Base-by-base conservation (phyloP, 805 yeast species). In the Allodekkera sacchari region DNA sequence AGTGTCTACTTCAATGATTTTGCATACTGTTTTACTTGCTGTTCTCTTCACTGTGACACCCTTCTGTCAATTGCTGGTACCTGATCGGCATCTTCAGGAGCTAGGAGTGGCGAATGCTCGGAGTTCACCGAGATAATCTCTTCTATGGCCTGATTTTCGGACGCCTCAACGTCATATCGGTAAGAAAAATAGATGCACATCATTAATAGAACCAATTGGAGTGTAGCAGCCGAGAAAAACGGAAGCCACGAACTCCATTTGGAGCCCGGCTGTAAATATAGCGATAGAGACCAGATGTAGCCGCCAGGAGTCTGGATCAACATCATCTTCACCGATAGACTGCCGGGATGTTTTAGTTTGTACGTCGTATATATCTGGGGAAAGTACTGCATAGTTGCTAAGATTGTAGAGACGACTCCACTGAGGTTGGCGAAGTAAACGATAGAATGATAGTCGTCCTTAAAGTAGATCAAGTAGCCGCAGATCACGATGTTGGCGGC, bases 241-340 rank as follows among this genome's bases (percentile, higher is more conserved):
- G 94, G 84, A 24, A 83, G 48, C 94, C 94, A 84, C 9, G 87
- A 74, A 43, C 89, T 78, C 95, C 95, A 84, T 39, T 72, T 72
- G 1, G 89, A 72, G 6, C 84, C 92, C 26, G 81, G 80, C 28
- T 87, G 73, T 37, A 71, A 52, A 33, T 73, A 79, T 32, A 84
- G 59, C 1, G 83, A 73, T n/a, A 73, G 64, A 3, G 92, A 71
- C 82, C 89, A 84, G 2, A 83, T 35, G 41, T 70, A 79, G 12
- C 95, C 95, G 11, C 95, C 95, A 0, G 95, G 95, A 13, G 94
- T 83, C 52, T 84, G 95, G 41, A 85, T 68, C 26, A 76, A 58
- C 89, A 84, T 81, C 85, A 82, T 83, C 6, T 75, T 70, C 8
- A 83, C 62, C 0, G 94, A 82, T 15, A 84, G 62, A 1, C 87